phyloP scores from a whole-genome alignment of 306 rosid species.

The Cucurbita moschata region DNA sequence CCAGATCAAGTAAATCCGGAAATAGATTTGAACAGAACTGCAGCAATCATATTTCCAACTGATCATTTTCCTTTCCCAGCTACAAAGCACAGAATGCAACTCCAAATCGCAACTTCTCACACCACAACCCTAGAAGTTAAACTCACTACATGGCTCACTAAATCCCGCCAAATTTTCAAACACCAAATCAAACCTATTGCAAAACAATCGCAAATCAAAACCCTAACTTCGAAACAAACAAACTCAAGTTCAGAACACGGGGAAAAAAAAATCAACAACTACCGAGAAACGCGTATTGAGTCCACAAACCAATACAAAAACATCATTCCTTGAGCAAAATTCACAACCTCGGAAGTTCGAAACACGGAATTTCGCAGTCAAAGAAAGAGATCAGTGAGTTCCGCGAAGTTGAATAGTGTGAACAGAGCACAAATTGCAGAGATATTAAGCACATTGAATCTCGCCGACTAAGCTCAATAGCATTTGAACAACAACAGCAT shows the following conservation, averaged over 20 bases:
- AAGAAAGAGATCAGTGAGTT: conserved; percentile 48
- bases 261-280: conserved; percentile 11
- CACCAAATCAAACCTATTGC: conserved; percentile 20
- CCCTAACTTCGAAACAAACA: conserved; percentile 40
- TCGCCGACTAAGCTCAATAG: conserved; percentile 6
- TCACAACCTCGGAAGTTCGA: conserved; percentile 36
- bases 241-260: conserved; percentile 20
- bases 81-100: conserved; percentile 41
- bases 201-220: conserved; percentile 34
- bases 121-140: conserved; percentile 86
- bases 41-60: conserved; percentile 19
- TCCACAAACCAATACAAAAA: conserved; percentile 33
- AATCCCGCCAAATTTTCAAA: conserved; percentile 21
- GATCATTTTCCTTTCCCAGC: conserved; percentile 25
- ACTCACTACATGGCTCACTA: conserved; percentile 24
- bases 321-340: conserved; percentile 29
- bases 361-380: conserved; percentile 28
- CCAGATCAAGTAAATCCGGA: neutral
- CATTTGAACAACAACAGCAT: neutral
- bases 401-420: conserved; percentile 15
- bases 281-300: conserved; percentile 27
- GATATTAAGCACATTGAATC: conserved; percentile 36
- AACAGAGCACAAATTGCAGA: conserved; percentile 20
- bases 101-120: conserved; percentile 45
- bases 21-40: conserved; percentile 7